These are phyloP conservation scores for Nitzschia sp. DNA, from an alignment of 108 stramenopile genomes.

Conservation along the genomic window DNA sequence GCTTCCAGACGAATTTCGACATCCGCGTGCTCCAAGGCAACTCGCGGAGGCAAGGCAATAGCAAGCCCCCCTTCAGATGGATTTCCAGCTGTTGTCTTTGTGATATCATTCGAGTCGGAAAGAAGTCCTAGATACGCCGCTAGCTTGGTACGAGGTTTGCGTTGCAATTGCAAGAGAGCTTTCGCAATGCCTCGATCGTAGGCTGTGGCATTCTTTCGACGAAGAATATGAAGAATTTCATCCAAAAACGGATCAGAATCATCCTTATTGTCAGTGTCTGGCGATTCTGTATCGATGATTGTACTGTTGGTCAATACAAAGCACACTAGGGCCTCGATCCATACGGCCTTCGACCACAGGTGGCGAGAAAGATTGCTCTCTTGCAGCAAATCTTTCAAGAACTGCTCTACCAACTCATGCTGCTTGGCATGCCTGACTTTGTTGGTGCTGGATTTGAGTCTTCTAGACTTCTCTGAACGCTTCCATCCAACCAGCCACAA, in stretches of 20 bases:
- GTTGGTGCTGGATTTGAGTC: neutral
- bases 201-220: constrained; percentile 9
- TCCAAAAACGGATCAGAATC: neutral
- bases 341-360: constrained; percentile 31
- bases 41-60: constrained; percentile 51
- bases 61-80: neutral
- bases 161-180: constrained; percentile 29
- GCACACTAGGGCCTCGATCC: constrained; percentile 29
- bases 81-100: constrained; percentile 1
- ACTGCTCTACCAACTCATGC: neutral
- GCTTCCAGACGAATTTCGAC: constrained; percentile 60
- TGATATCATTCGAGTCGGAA: neutral
- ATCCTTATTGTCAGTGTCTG: neutral
- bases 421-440: neutral
- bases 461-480: neutral
- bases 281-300: neutral
- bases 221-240: constrained; percentile 19
- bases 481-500: constrained; percentile 31
- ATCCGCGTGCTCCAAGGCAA: constrained; percentile 76
- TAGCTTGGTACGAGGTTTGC: constrained; percentile 2
- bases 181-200: constrained; percentile 41
- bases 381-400: constrained; percentile 15
- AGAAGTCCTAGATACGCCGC: constrained; percentile 2
- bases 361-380: constrained; percentile 10
- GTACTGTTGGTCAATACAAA: constrained; percentile 15